A percentile compares a stretch with the other conserved stretches of the same genome.
Evolutionary conservation across 2,329 filamentous ascomycete genomes (phyloP).

Genomic region (Lomentospora prolificans): DNA sequence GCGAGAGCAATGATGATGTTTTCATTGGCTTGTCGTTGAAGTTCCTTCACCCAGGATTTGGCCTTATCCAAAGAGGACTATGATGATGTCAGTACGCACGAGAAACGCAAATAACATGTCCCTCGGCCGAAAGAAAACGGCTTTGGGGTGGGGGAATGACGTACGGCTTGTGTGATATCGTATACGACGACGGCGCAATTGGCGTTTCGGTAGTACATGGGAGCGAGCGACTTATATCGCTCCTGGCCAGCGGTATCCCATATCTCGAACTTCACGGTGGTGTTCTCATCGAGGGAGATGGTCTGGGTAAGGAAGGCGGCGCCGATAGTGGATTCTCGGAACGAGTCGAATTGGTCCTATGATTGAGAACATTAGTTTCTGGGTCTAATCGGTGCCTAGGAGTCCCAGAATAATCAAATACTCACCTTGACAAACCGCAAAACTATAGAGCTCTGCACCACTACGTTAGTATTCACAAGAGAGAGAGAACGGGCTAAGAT

Average conservation of each 20-base stretch:
- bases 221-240: slow-evolving; percentile 95
- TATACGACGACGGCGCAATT: slow-evolving; percentile 99
- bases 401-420: not conserved
- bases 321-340: slow-evolving; percentile 95
- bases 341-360: slow-evolving; percentile 96
- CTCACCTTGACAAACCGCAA: slow-evolving; percentile 93
- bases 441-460: slow-evolving; percentile 79
- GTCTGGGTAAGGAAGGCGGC: slow-evolving; percentile 98
- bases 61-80: slow-evolving; percentile 97
- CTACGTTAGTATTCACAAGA: slow-evolving; percentile 14
- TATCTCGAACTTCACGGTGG: slow-evolving; percentile 99
- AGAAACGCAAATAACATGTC: too few species aligned
- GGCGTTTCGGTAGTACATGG: slow-evolving; percentile 99
- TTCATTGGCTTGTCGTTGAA: slow-evolving; percentile 97
- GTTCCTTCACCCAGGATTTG: slow-evolving; percentile 98
- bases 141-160: slow-evolving; percentile 21
- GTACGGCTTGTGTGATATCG: slow-evolving; percentile 97
- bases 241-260: slow-evolving; percentile 99
- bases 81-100: slow-evolving; percentile 12
- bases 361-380: slow-evolving; percentile 4
- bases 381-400: not conserved
- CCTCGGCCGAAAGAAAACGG: not conserved
- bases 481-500: slow-evolving; percentile 1
- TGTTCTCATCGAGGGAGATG: slow-evolving; percentile 94
- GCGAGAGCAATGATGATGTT: slow-evolving; percentile 98